phyloP scores from a whole-genome alignment of 164 flowering plant species.

The Aristolochia contorta region DNA sequence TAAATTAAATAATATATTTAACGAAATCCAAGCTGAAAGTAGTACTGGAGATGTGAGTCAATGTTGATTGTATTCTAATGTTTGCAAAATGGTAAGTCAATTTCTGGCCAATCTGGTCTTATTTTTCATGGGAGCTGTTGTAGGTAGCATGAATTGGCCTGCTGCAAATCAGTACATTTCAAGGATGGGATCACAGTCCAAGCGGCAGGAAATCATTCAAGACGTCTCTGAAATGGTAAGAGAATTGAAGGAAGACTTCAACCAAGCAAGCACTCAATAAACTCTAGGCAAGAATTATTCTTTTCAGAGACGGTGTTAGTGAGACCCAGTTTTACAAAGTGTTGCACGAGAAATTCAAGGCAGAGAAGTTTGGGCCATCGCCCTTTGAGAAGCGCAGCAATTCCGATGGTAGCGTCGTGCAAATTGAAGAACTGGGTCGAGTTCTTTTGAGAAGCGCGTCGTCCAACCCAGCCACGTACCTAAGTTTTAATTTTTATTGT shows the following conservation, averaged over 20 bases:
- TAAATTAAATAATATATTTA: too few species aligned
- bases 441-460: too few species aligned
- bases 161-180: conserved; percentile 77
- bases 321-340: conserved; percentile 87
- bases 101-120: conserved; percentile 82
- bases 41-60: conserved; percentile 72
- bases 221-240: conserved; percentile 74
- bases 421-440: too few species aligned
- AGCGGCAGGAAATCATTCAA: conserved; percentile 75
- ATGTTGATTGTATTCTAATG: conserved; percentile 74
- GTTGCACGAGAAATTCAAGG: conserved; percentile 66
- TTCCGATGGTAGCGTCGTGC: too few species aligned
- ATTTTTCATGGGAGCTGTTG: conserved; percentile 94
- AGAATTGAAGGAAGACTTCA: conserved; percentile 64
- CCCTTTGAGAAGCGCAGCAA: too few species aligned
- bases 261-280: conserved; percentile 30
- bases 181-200: conserved; percentile 77
- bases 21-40: conserved; percentile 84
- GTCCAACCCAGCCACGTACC: too few species aligned
- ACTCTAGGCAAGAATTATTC: conserved; percentile 58
- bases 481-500: too few species aligned
- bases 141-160: conserved; percentile 96
- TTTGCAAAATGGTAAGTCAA: conserved; percentile 51
- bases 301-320: conserved; percentile 91
- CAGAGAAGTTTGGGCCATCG: too few species aligned